These are phyloP conservation scores for Panicum miliaceum DNA, from an alignment of 176 grass and related monocot species.

Conservation along the genomic window DNA sequence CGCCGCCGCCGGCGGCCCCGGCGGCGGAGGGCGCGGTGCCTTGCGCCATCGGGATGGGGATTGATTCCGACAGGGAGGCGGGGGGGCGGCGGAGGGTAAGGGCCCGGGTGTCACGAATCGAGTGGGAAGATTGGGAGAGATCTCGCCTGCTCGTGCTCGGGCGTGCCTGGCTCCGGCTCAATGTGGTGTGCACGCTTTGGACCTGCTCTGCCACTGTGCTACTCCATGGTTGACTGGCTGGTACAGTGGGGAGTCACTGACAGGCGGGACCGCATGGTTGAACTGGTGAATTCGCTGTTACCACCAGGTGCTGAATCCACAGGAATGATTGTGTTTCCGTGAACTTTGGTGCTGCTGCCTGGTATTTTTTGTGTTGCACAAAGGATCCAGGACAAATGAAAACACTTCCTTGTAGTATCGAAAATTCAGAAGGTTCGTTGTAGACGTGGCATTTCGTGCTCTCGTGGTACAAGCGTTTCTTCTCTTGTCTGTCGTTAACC, in stretches of 20 bases:
- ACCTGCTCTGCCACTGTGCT: neutral
- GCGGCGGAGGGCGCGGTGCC: slow-evolving; percentile 39
- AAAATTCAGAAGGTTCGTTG: neutral
- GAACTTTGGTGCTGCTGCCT: neutral
- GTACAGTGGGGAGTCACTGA: neutral
- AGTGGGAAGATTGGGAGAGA: slow-evolving; percentile 32
- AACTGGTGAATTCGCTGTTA: neutral
- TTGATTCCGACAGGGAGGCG: slow-evolving; percentile 45
- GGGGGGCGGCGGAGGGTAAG: slow-evolving; percentile 5
- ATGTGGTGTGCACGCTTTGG: slow-evolving; percentile 34
- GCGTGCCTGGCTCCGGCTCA: neutral
- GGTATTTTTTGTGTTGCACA: too few relatives aligned
- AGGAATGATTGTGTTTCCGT: neutral
- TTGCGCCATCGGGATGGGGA: slow-evolving; percentile 46
- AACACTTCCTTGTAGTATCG: neutral
- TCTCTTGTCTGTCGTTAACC: neutral
- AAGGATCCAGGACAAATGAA: neutral
- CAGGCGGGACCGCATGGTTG: neutral
- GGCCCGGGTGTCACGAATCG: neutral
- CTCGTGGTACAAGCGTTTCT: neutral
- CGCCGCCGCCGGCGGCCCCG: slow-evolving; percentile 43
- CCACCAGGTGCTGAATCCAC: neutral
- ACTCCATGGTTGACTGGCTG: neutral
- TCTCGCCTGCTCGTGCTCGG: slow-evolving; percentile 8
- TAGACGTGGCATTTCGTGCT: neutral